These are phyloP conservation scores for Tolypocladium ophioglossoides DNA, from an alignment of 2,329 filamentous ascomycete genomes.

Conservation along the genomic window DNA sequence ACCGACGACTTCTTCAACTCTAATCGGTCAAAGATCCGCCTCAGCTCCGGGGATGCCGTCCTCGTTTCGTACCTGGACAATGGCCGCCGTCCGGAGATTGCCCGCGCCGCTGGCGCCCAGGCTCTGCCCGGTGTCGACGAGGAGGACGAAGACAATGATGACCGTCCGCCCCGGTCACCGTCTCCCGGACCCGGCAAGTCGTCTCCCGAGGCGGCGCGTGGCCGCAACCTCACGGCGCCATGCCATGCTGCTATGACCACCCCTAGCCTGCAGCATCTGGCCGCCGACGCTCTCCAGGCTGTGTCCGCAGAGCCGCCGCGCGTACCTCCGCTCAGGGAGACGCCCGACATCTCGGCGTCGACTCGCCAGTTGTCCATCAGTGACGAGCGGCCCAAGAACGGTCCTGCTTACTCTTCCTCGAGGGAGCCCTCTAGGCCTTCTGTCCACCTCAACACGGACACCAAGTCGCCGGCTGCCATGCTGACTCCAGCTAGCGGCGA, in stretches of 20 bases:
- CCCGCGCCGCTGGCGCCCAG: conserved; percentile 40
- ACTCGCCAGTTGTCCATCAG: conserved; percentile 22
- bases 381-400: conserved; percentile 16
- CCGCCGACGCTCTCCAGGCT: conserved; percentile 20
- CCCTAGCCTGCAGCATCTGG: conserved; percentile 18
- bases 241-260: conserved; percentile 1
- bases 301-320: conserved; percentile 9
- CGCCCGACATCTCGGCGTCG: conserved; percentile 17
- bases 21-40: conserved; percentile 41
- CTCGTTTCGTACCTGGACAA: conserved; percentile 54
- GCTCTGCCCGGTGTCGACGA: conserved; percentile 37
- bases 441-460: conserved; percentile 7
- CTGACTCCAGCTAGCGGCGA: conserved; percentile 16
- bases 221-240: neutral
- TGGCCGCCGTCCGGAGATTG: conserved; percentile 55
- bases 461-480: conserved; percentile 12
- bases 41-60: conserved; percentile 54
- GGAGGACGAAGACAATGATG: conserved; percentile 29
- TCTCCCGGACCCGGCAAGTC: neutral
- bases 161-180: neutral
- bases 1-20: conserved; percentile 34
- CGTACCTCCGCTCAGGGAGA: conserved; percentile 7
- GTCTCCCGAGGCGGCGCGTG: neutral
- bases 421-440: conserved; percentile 1
- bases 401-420: conserved; percentile 2